A percentile compares a stretch with the other conserved stretches of the same genome.
Evolutionary conservation across 2,329 filamentous ascomycete species (phyloP).

Genomic region (Colletotrichum tanaceti): DNA sequence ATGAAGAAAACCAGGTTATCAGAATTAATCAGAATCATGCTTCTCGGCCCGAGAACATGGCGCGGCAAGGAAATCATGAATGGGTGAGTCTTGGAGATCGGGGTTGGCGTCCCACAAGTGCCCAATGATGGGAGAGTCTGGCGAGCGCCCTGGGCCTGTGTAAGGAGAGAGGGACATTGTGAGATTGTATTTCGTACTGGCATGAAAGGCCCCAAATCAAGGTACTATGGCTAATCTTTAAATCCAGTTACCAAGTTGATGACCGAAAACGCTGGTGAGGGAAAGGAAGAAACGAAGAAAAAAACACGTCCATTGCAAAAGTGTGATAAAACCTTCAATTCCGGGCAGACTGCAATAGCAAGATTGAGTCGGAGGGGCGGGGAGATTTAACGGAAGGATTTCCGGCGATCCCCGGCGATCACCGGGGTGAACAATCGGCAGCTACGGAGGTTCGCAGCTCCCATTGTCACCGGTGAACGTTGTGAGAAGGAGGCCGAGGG

Average conservation of each 20-base stretch:
- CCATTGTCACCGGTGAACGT: slow-evolving; percentile 33
- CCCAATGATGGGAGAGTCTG: neutral
- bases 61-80: neutral
- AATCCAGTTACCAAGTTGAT: too few species aligned
- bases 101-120: neutral
- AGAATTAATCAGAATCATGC: slow-evolving; percentile 29
- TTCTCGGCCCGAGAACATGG: slow-evolving; percentile 19
- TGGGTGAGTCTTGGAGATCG: neutral
- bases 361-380: too few species aligned
- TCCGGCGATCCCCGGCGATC: neutral
- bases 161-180: neutral
- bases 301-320: neutral
- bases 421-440: slow-evolving; percentile 19
- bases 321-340: neutral
- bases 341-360: neutral
- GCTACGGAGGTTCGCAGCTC: neutral
- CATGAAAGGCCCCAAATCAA: neutral
- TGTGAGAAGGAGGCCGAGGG: slow-evolving; percentile 7
- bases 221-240: too few species aligned
- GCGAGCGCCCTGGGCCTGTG: neutral
- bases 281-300: neutral
- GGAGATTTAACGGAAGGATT: neutral
- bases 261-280: too few species aligned
- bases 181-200: neutral
- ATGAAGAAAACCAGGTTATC: slow-evolving; percentile 28